phyloP scores from a whole-genome alignment of 371 early-diverging fungal genomes.

The Choanephora cucurbitarum region DNA sequence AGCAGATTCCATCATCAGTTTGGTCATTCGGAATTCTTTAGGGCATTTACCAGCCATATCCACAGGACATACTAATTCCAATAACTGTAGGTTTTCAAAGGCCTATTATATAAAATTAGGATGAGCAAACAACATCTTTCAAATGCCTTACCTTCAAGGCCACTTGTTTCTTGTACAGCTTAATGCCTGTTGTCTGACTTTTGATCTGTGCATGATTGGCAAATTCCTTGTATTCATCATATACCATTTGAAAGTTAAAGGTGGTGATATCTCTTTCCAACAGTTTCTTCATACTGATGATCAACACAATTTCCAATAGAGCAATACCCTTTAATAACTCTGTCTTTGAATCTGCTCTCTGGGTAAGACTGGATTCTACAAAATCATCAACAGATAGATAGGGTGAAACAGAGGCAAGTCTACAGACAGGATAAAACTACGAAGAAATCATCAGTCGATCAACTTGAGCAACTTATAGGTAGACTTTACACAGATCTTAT shows the following conservation, averaged over 20 bases:
- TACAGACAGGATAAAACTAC: slow-evolving; percentile 62
- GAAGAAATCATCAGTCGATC: neutral
- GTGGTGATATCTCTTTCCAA: slow-evolving; percentile 61
- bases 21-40: slow-evolving; percentile 85
- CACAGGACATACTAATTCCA: slow-evolving; percentile 70
- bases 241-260: slow-evolving; percentile 94
- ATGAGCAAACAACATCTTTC: too few species aligned
- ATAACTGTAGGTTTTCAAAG: slow-evolving; percentile 70
- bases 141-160: slow-evolving; percentile 81
- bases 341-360: slow-evolving; percentile 62
- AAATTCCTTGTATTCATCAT: slow-evolving; percentile 87
- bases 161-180: slow-evolving; percentile 74
- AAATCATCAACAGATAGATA: slow-evolving; percentile 49
- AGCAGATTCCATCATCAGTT: slow-evolving; percentile 68
- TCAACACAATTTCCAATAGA: slow-evolving; percentile 76
- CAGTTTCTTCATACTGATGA: slow-evolving; percentile 79
- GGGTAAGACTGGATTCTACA: slow-evolving; percentile 44
- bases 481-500: slow-evolving; percentile 60
- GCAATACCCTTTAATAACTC: slow-evolving; percentile 72
- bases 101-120: too few species aligned
- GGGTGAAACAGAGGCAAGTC: slow-evolving; percentile 43
- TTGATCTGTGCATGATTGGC: slow-evolving; percentile 58
- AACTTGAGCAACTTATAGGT: neutral
- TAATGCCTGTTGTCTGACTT: slow-evolving; percentile 66
- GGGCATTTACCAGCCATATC: slow-evolving; percentile 68